Percentiles rank a stretch among this genome's conserved stretches.
These are phyloP conservation scores for Dendrothele bispora DNA, from an alignment of 768 basidiomycete genomes.

Conservation along the genomic window DNA sequence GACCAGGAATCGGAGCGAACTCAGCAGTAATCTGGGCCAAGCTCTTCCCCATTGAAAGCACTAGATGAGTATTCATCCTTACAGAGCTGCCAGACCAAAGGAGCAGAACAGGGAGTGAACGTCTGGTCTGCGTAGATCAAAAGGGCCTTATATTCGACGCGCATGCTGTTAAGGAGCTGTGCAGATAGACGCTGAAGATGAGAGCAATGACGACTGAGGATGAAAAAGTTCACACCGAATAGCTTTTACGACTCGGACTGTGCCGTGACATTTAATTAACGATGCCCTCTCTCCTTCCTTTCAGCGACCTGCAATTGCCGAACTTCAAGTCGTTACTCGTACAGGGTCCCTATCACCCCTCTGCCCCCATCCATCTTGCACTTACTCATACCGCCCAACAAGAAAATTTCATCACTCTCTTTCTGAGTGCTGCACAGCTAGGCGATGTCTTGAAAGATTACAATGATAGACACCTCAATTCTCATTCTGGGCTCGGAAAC, in stretches of 20 bases:
- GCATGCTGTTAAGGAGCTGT: neutral
- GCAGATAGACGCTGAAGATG: neutral
- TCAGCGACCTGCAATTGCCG: constrained; percentile 48
- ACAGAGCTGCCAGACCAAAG: neutral
- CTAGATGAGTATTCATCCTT: neutral
- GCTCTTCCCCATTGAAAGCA: constrained; percentile 29
- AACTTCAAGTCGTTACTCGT: constrained; percentile 59
- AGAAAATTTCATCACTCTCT: constrained; percentile 34
- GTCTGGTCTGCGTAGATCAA: neutral
- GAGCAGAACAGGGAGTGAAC: neutral
- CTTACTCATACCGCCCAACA: constrained; percentile 46
- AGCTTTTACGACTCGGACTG: neutral
- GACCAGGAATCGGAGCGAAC: constrained; percentile 48
- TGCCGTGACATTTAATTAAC: constrained; percentile 16
- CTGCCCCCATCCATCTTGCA: constrained; percentile 69
- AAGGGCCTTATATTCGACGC: neutral
- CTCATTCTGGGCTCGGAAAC: constrained; percentile 38
- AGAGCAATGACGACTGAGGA: neutral
- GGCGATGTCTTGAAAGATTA: constrained; percentile 40
- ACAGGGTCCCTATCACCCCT: constrained; percentile 60
- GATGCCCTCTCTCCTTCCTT: constrained; percentile 42
- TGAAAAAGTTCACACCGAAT: neutral
- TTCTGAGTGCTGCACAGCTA: constrained; percentile 58
- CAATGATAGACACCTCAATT: constrained; percentile 57
- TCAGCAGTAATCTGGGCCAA: constrained; percentile 46